These are phyloP conservation scores for Dioszegia aurantiaca DNA, from an alignment of 768 basidiomycete genomes.

Conservation along the genomic window DNA sequence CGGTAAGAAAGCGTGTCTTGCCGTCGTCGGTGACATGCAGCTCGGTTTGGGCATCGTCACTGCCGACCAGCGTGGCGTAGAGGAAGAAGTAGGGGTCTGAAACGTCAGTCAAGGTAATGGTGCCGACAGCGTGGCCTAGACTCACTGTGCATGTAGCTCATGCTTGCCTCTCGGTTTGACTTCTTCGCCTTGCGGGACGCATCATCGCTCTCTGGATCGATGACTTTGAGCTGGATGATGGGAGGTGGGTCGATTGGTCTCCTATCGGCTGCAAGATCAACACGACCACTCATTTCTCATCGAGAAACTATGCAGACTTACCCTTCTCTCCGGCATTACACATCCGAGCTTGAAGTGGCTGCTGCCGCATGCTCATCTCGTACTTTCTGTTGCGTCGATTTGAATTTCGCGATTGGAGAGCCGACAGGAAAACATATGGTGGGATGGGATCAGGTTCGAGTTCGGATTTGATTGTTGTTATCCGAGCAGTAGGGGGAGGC, in stretches of 20 bases:
- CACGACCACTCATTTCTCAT: not conserved
- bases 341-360: slow-evolving; percentile 70
- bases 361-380: slow-evolving; percentile 79
- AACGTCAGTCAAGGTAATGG: slow-evolving; percentile 37
- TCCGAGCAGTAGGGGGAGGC: too few species aligned
- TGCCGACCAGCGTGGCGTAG: slow-evolving; percentile 85
- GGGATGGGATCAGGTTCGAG: not conserved
- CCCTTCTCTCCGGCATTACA: slow-evolving; percentile 63
- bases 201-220: slow-evolving; percentile 57
- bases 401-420: not conserved
- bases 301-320: slow-evolving; percentile 51
- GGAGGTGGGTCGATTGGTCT: slow-evolving; percentile 94
- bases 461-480: too few species aligned
- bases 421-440: not conserved
- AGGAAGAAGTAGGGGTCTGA: slow-evolving; percentile 86
- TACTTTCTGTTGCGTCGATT: slow-evolving; percentile 62
- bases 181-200: not conserved
- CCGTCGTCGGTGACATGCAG: slow-evolving; percentile 89
- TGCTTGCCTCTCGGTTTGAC: slow-evolving; percentile 22
- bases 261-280: slow-evolving; percentile 67
- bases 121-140: slow-evolving; percentile 55
- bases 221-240: slow-evolving; percentile 87
- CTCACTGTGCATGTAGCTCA: slow-evolving; percentile 50
- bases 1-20: slow-evolving; percentile 85
- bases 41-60: slow-evolving; percentile 70